Conservation (phyloP, 441 rosid species). For the Populus hybrid region DNA sequence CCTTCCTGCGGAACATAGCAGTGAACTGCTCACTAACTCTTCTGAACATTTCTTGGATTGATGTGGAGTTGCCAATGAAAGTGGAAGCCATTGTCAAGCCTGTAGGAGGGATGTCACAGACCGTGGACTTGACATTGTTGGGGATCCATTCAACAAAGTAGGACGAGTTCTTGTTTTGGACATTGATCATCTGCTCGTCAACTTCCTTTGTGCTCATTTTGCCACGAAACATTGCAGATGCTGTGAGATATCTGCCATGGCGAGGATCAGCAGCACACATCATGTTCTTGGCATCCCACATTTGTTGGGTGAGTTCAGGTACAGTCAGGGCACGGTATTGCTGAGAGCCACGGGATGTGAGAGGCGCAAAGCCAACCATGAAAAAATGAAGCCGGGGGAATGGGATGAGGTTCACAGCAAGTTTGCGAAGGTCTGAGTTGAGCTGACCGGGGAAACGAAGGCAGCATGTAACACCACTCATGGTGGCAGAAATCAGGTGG, state of each 20-base stretch:
- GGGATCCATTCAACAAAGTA: constrained; percentile 59
- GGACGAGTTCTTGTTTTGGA: constrained; percentile 54
- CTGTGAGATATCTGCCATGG: constrained; percentile 54
- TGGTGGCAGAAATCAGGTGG: constrained; percentile 55
- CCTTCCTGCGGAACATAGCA: constrained; percentile 58
- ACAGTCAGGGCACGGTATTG: constrained; percentile 54
- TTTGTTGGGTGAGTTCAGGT: constrained; percentile 58
- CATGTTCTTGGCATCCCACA: constrained; percentile 64
- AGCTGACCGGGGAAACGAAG: constrained; percentile 61
- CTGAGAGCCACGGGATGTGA: constrained; percentile 54
- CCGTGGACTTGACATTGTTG: constrained; percentile 49
- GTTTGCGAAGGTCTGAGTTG: constrained; percentile 53
- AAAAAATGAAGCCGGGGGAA: constrained; percentile 58
- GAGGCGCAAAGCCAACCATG: constrained; percentile 60
- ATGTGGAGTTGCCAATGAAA: constrained; percentile 49
- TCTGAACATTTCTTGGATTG: constrained; percentile 54
- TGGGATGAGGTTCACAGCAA: constrained; percentile 56
- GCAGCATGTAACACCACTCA: constrained; percentile 64
- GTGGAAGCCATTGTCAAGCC: constrained; percentile 55
- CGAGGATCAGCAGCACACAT: constrained; percentile 65
- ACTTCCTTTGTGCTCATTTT: constrained; percentile 57
- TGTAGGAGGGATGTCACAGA: constrained; percentile 53
- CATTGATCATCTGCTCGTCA: constrained; percentile 54
- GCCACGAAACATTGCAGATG: constrained; percentile 53
- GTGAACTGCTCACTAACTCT: constrained; percentile 56